Evolutionary conservation across 2,329 filamentous ascomycete genomes (phyloP).

Genomic region (Cadophora sp.): DNA sequence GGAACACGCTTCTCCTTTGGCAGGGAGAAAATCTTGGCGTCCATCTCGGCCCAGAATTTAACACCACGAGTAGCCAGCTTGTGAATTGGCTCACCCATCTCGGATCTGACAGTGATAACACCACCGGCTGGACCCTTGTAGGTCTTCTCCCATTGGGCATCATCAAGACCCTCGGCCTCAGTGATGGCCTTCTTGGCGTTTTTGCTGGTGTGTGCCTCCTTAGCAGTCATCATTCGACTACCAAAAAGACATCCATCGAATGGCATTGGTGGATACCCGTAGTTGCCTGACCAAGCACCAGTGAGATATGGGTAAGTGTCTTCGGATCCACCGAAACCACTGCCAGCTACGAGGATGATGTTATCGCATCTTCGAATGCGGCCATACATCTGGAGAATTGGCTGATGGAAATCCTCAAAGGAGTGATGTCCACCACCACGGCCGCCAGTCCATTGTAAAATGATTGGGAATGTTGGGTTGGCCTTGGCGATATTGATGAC

Average conservation of each 20-base stretch:
- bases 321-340: slow-evolving; percentile 88
- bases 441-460: slow-evolving; percentile 94
- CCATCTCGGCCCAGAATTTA: slow-evolving; percentile 98
- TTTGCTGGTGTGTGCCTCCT: slow-evolving; percentile 88
- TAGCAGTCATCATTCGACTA: slow-evolving; percentile 93
- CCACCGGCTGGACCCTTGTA: slow-evolving; percentile 92
- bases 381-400: slow-evolving; percentile 88
- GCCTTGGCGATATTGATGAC: slow-evolving; percentile 93
- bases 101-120: slow-evolving; percentile 94
- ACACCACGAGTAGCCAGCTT: slow-evolving; percentile 98
- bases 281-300: slow-evolving; percentile 85
- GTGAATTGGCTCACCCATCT: slow-evolving; percentile 99
- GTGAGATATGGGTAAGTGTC: slow-evolving; percentile 94
- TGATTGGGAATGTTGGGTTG: slow-evolving; percentile 92
- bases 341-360: slow-evolving; percentile 87
- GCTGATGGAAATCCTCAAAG: slow-evolving; percentile 93
- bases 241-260: slow-evolving; percentile 92
- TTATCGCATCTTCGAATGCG: slow-evolving; percentile 86
- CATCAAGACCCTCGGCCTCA: slow-evolving; percentile 82
- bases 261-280: slow-evolving; percentile 90
- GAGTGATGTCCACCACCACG: slow-evolving; percentile 95
- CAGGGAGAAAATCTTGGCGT: slow-evolving; percentile 95
- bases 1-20: slow-evolving; percentile 89
- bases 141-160: slow-evolving; percentile 87
- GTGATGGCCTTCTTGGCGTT: slow-evolving; percentile 90